Percentiles rank a stretch among this genome's conserved stretches.
phyloP scores from a whole-genome alignment of 345 rosid genomes.

The Populus ilicifolia region DNA sequence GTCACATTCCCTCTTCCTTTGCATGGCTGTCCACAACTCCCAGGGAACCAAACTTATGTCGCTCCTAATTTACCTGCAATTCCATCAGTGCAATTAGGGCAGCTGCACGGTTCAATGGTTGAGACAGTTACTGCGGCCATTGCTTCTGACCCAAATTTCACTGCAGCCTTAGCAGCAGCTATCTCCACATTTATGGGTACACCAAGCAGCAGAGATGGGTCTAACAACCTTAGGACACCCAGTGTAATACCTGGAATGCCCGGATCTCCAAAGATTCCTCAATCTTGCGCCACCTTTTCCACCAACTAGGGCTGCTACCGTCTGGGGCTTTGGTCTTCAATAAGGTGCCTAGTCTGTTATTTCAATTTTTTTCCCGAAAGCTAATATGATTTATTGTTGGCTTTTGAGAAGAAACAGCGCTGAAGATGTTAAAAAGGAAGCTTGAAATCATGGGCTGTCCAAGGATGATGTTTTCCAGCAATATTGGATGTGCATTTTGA shows the following conservation, averaged over 20 bases:
- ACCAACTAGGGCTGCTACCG: slow-evolving; percentile 30
- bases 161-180: slow-evolving; percentile 75
- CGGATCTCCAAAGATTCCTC: slow-evolving; percentile 78
- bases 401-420: background rate
- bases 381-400: background rate
- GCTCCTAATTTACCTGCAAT: slow-evolving; percentile 24
- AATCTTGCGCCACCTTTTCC: slow-evolving; percentile 90
- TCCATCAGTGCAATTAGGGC: slow-evolving; percentile 35
- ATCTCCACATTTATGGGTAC: slow-evolving; percentile 53
- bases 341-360: background rate
- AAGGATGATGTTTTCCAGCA: background rate
- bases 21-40: slow-evolving; percentile 35
- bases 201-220: slow-evolving; percentile 21
- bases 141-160: slow-evolving; percentile 78
- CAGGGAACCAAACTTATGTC: slow-evolving; percentile 34
- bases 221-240: slow-evolving; percentile 11
- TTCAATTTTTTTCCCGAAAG: background rate
- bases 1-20: slow-evolving; percentile 42
- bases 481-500: background rate
- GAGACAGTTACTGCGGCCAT: slow-evolving; percentile 73
- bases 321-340: background rate
- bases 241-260: slow-evolving; percentile 33
- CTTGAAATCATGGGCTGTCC: background rate
- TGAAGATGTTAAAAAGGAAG: background rate
- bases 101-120: slow-evolving; percentile 49